A percentile compares a stretch with the other conserved stretches of the same genome.
Conservation (phyloP, 352 stramenopile species). For the Pythium inflatum region DNA sequence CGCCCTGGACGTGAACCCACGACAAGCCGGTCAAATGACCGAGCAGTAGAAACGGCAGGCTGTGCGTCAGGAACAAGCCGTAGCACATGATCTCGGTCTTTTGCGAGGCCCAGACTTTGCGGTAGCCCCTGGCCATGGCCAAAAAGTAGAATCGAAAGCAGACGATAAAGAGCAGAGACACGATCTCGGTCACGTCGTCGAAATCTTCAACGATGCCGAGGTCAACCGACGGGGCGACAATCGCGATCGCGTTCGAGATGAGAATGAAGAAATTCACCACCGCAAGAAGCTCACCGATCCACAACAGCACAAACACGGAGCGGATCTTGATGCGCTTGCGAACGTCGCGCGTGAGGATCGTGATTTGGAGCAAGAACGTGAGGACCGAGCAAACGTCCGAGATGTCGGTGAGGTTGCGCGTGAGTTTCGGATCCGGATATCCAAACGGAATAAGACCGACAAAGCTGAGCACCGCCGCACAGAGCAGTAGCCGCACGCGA, state of each 20-base stretch:
- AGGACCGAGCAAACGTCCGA: conserved; percentile 24
- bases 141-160: conserved; percentile 46
- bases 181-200: conserved; percentile 5
- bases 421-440: not conserved
- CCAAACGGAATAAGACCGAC: conserved; percentile 20
- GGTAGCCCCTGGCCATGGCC: not conserved
- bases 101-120: not conserved
- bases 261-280: not conserved
- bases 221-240: too few species aligned
- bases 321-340: conserved; percentile 23
- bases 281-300: conserved; percentile 2
- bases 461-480: conserved; percentile 17
- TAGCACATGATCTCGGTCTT: conserved; percentile 3
- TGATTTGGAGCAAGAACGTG: conserved; percentile 36
- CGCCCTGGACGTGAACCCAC: too few species aligned
- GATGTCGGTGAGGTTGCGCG: conserved; percentile 26
- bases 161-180: conserved; percentile 30
- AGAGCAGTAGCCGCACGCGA: conserved; percentile 13
- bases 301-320: conserved; percentile 8
- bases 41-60: conserved; percentile 8
- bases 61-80: conserved; percentile 15
- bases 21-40: not conserved
- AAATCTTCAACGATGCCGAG: not conserved
- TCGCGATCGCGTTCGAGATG: conserved; percentile 3
- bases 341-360: conserved; percentile 29